Evolutionary conservation across 495 filamentous ascomycete genomes (phyloP), one percentile per base, ranked within the genome.

Genomic region (Xylaria grammica): DNA sequence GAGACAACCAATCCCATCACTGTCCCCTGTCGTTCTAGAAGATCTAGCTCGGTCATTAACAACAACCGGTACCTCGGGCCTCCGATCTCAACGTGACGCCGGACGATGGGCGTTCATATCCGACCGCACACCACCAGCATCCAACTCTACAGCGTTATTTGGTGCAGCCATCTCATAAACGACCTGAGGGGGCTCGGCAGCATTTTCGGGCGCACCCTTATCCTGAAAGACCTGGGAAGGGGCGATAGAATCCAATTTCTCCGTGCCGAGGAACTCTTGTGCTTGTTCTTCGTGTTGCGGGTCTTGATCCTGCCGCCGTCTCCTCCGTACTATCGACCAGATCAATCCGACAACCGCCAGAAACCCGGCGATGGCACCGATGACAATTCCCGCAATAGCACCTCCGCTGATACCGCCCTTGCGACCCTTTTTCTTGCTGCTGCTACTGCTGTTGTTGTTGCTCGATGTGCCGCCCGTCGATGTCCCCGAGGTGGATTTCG

Each of bases 371-470:
- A 60, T 4, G 10, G 22, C 44, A 11, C 57, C 57, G 20, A 60
- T 6, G 10, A 60, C 44, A n/a, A 60, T 50, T n/a, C 57, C 57
- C 29, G 57, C 57, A 1, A 13, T 50, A 26, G 32, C 44, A 38
- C 57, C 57, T 1, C 27, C n/a, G 20, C 29, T 17, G 1, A 60
- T 3, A 13, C 19, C 19, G 0, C 4, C 1, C 22, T 44, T 30
- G 20, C 2, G 17, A 19, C 42, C 29, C 11, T 17, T 19, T 9
- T 5, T 44, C 1, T 13, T 38, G 57, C 45, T 30, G 13, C 15
- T 20, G 38, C 22, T 27, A 6, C 29, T 40, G 15, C 50, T 27
- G 3, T 4, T 10, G 53, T n/a, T 1, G 17, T 40, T 19, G 19
- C 20, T 6, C 8, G 53, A 27, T 15, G 9, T 40, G 20, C 52